Evolutionary conservation across 2,329 filamentous ascomycete genomes (phyloP).

Genomic region (Fusarium sp.): DNA sequence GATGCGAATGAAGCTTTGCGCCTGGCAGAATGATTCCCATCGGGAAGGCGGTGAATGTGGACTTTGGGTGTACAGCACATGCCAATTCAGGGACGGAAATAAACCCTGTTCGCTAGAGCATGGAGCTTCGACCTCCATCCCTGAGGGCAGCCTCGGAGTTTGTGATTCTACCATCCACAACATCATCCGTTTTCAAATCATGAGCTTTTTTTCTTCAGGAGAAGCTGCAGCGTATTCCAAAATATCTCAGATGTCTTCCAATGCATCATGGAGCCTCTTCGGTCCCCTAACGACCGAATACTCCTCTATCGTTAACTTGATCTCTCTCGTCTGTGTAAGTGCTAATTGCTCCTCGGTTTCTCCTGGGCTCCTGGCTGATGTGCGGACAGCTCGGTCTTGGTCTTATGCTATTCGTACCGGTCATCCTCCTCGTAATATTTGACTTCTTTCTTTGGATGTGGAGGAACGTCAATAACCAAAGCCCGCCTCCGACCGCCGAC

Average conservation of each 20-base stretch:
- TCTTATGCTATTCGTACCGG: constrained; percentile 63
- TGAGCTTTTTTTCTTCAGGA: constrained; percentile 44
- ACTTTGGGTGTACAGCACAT: constrained; percentile 35
- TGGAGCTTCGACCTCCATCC: constrained; percentile 35
- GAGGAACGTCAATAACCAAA: constrained; percentile 57
- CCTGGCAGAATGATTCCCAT: constrained; percentile 34
- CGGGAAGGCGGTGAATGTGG: constrained; percentile 49
- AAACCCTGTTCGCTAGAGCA: constrained; percentile 33
- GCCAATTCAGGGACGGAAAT: constrained; percentile 28
- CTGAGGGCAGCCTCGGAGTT: constrained; percentile 39
- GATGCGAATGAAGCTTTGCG: constrained; percentile 29
- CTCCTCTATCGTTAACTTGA: constrained; percentile 54
- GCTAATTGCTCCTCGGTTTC: constrained; percentile 7
- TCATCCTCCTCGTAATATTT: constrained; percentile 64
- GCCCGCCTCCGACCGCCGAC: constrained; percentile 32
- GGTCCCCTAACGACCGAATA: constrained; percentile 51
- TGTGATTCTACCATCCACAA: constrained; percentile 46
- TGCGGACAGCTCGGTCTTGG: constrained; percentile 60
- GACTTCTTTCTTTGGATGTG: constrained; percentile 69
- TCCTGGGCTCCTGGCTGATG: constrained; percentile 33
- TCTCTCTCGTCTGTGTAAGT: constrained; percentile 59
- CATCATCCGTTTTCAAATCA: constrained; percentile 43
- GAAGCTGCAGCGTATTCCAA: constrained; percentile 30
- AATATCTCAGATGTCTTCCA: constrained; percentile 49
- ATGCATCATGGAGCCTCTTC: constrained; percentile 48